Percentiles rank a stretch among this genome's conserved stretches.
Evolutionary conservation across 2,329 filamentous ascomycete species (phyloP).

Genomic region (Fusarium euwallaceae): DNA sequence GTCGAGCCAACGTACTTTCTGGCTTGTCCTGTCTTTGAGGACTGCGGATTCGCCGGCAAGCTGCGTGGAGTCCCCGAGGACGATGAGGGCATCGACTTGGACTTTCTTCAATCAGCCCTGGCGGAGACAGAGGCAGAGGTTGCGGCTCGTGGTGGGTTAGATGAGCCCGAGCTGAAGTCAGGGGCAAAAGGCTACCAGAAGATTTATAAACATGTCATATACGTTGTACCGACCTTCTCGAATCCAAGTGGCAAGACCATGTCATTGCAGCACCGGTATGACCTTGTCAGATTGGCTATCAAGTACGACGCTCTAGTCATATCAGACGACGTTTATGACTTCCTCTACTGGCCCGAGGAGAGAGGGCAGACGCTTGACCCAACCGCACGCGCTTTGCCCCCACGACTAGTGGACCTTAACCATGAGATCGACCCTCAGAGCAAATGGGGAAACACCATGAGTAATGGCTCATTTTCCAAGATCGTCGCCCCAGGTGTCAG

Average conservation of each 20-base stretch:
- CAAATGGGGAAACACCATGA: conserved; percentile 73
- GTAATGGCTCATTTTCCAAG: conserved; percentile 78
- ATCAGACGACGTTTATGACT: conserved; percentile 80
- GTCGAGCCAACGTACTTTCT: conserved; percentile 74
- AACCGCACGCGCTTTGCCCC: too few relatives aligned
- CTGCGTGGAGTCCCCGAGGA: conserved; percentile 72
- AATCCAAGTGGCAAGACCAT: conserved; percentile 78
- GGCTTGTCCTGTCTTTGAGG: conserved; percentile 72
- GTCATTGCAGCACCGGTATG: conserved; percentile 66
- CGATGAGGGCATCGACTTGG: conserved; percentile 48
- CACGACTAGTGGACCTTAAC: too few relatives aligned
- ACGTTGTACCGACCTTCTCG: conserved; percentile 76
- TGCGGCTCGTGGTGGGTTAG: too few relatives aligned
- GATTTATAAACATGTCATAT: conserved; percentile 76
- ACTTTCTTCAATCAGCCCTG: conserved; percentile 18
- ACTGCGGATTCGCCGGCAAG: conserved; percentile 68
- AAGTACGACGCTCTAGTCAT: conserved; percentile 75
- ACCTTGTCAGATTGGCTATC: conserved; percentile 71
- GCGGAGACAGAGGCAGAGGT: neutral
- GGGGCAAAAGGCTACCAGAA: conserved; percentile 52
- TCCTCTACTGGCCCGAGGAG: conserved; percentile 68
- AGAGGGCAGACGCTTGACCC: neutral
- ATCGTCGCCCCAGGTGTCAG: conserved; percentile 72
- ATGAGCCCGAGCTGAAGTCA: too few relatives aligned
- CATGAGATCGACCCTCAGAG: conserved; percentile 60